Evolutionary conservation across 805 yeast species (phyloP).

Genomic region (Tetrapisispora fleetii): DNA sequence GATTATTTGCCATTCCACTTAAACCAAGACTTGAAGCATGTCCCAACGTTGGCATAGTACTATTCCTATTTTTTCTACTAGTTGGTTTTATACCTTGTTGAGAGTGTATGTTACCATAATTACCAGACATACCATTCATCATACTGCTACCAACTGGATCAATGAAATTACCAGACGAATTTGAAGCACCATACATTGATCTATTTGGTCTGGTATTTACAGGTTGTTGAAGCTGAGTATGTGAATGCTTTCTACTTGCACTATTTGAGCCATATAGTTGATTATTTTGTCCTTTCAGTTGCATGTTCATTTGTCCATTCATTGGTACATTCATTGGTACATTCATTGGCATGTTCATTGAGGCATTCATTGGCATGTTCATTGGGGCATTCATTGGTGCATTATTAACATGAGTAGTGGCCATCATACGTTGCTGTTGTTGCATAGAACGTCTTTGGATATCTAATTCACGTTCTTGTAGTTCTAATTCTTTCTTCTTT

Average conservation of each 20-base stretch:
- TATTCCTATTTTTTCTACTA: conserved; percentile 29
- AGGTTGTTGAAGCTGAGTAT: conserved; percentile 13
- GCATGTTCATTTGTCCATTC: background rate
- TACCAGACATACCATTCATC: conserved; percentile 1
- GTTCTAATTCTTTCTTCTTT: conserved; percentile 25
- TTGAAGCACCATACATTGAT: conserved; percentile 22
- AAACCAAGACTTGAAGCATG: conserved; percentile 23
- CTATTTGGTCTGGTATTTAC: conserved; percentile 17
- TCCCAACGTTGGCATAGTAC: conserved; percentile 26
- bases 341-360: conserved; percentile 4
- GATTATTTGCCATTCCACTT: conserved; percentile 12
- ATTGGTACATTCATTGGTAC: background rate
- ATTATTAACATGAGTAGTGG: background rate
- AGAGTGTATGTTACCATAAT: conserved; percentile 2
- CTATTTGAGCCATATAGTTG: conserved; percentile 1
- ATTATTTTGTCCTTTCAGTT: background rate
- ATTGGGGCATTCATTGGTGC: background rate
- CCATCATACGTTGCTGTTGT: conserved; percentile 9
- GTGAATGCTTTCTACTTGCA: conserved; percentile 11
- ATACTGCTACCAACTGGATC: conserved; percentile 11
- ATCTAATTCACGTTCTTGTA: conserved; percentile 29
- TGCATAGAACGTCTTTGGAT: conserved; percentile 24
- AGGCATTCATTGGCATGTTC: background rate
- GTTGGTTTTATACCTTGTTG: conserved; percentile 23
- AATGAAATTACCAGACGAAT: conserved; percentile 12